A percentile compares a stretch with the other conserved stretches of the same genome.
Evolutionary conservation across 1,139 yeast species (phyloP).

Genomic region (Zygosaccharomyces sapae): DNA sequence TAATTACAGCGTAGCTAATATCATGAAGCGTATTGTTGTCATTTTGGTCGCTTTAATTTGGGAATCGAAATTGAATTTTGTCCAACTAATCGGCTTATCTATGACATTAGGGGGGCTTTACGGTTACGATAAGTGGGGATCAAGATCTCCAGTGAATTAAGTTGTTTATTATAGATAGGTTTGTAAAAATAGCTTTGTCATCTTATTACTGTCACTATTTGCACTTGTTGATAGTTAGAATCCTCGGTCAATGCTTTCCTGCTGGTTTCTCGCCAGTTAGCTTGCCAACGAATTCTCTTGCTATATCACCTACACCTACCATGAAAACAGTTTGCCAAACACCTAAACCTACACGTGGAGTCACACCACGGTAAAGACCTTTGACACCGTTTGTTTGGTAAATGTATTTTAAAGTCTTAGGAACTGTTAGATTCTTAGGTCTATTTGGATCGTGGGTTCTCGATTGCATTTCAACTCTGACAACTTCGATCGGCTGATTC

Average conservation of each 20-base stretch:
- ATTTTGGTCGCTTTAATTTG: conserved; percentile 75
- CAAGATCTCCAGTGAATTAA: neutral
- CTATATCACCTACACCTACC: conserved; percentile 98
- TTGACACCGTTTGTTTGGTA: conserved; percentile 76
- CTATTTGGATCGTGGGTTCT: conserved; percentile 89
- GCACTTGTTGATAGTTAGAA: neutral
- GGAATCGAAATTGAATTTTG: conserved; percentile 57
- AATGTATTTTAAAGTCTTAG: conserved; percentile 76
- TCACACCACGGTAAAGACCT: conserved; percentile 93
- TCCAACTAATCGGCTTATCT: conserved; percentile 66
- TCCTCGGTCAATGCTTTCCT: conserved; percentile 40
- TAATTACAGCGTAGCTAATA: conserved; percentile 85
- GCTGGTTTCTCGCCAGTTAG: conserved; percentile 53
- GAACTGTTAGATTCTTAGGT: conserved; percentile 83
- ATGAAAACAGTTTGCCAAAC: conserved; percentile 98
- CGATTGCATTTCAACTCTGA: conserved; percentile 97
- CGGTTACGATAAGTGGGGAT: conserved; percentile 50
- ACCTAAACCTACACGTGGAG: conserved; percentile 94
- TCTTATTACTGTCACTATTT: conserved; percentile 2
- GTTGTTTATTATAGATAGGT: neutral
- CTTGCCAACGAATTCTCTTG: conserved; percentile 58
- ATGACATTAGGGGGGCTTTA: conserved; percentile 64
- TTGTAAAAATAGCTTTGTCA: conserved; percentile 4
- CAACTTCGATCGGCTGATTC: conserved; percentile 98
- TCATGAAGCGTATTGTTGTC: conserved; percentile 80